phyloP scores from a whole-genome alignment of 352 stramenopile species.

The Aphanomyces cochlioides region DNA sequence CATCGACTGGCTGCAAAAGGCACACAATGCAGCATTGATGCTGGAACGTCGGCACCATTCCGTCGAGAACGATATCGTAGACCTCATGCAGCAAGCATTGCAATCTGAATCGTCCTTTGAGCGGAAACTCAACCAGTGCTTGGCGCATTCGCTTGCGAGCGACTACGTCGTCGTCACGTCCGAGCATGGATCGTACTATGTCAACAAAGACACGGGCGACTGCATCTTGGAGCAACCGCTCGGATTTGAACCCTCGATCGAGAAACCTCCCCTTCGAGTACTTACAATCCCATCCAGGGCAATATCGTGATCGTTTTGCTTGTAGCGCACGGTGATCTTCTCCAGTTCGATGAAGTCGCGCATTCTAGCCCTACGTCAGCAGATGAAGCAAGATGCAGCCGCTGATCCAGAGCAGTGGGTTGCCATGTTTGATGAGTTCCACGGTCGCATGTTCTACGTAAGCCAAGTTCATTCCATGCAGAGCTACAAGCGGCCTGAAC shows the following conservation, averaged over 20 bases:
- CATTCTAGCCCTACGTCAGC: conserved; percentile 30
- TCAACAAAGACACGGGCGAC: conserved; percentile 64
- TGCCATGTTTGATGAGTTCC: conserved; percentile 53
- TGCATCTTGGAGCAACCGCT: conserved; percentile 41
- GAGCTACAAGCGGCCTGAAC: conserved; percentile 25
- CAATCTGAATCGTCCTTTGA: conserved; percentile 1
- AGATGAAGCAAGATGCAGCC: conserved; percentile 31
- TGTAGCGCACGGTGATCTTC: conserved; percentile 48
- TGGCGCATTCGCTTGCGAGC: background rate
- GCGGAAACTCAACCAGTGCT: background rate
- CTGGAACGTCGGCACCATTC: background rate
- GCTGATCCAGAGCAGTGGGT: conserved; percentile 49
- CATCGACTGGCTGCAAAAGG: conserved; percentile 29
- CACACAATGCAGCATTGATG: conserved; percentile 10
- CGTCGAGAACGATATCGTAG: background rate
- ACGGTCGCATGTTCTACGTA: conserved; percentile 56
- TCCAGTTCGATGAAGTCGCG: conserved; percentile 41
- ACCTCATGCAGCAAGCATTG: conserved; percentile 24
- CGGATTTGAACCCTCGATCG: conserved; percentile 49
- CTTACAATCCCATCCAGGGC: too few relatives aligned
- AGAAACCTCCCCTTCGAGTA: conserved; percentile 9
- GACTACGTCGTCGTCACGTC: conserved; percentile 18
- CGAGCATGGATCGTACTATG: conserved; percentile 39
- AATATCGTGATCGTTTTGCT: background rate
- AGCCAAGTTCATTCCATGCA: conserved; percentile 35